Evolutionary conservation across 1,284 basidiomycete genomes (phyloP).

Genomic region (Wolfiporia cocos): DNA sequence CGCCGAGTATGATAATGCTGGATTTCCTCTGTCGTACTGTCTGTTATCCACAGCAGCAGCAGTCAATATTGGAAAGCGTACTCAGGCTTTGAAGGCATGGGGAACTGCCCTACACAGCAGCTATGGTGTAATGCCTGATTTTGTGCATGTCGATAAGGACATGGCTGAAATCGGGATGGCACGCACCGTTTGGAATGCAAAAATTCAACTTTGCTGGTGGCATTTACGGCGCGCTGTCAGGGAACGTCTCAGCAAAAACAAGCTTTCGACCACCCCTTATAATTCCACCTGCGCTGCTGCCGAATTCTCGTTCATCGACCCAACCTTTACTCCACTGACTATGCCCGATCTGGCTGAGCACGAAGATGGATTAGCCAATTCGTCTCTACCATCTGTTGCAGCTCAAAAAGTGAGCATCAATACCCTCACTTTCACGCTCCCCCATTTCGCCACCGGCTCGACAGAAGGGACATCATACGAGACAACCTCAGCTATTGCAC

Average conservation of each 20-base stretch:
- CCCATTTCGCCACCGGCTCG: background rate
- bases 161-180: conserved; percentile 25
- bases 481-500: background rate
- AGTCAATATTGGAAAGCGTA: conserved; percentile 19
- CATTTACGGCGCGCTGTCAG: conserved; percentile 20
- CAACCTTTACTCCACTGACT: conserved; percentile 14
- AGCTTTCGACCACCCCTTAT: conserved; percentile 25
- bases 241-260: conserved; percentile 16
- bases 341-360: conserved; percentile 8
- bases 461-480: background rate
- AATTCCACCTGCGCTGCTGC: conserved; percentile 11
- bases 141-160: conserved; percentile 26
- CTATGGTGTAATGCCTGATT: conserved; percentile 18
- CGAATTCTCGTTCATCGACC: conserved; percentile 23
- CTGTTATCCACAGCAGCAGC: conserved; percentile 23
- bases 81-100: conserved; percentile 17
- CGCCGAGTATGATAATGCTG: conserved; percentile 24
- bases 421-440: background rate
- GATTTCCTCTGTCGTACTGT: conserved; percentile 25
- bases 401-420: background rate
- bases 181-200: conserved; percentile 18
- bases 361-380: background rate
- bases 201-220: conserved; percentile 24
- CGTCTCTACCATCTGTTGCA: background rate
- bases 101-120: conserved; percentile 12